Base-by-base conservation (phyloP, 768 basidiomycete genomes). In the Phaeotremella skinneri region DNA sequence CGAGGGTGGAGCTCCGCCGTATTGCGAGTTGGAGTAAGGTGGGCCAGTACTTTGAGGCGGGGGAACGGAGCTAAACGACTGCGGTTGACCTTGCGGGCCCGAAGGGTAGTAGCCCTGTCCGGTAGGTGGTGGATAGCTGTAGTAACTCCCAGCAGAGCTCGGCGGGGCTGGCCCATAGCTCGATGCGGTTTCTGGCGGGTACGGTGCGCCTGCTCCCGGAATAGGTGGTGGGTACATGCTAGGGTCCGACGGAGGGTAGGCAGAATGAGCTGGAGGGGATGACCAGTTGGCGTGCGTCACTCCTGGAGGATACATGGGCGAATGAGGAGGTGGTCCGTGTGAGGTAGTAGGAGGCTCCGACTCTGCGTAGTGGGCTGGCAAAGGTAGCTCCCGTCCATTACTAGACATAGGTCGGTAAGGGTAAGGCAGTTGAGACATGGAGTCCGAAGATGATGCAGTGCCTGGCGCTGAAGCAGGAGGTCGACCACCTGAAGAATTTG, bases 351-450 rank as follows among this genome's bases (percentile, higher is more conserved):
- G 71, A 17, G 71, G 71, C 59, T 73, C 71, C 11, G 71, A 73
- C 13, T 71, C 72, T 39, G 69, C 63, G 49, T 74, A 74, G 31
- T 74, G 72, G 4, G 45, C 51, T 1, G 67, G 69, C 5, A 72
- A 59, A 21, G 70, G 70, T 31, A 69, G 48, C 16, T 72, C 70
- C 4, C 70, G 63, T n/a, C 70, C 70, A 34, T 66, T 63, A 1
- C 65, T 59, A n/a, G 72, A 73, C 62, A 73, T 68, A 4, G 72
- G 67, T 51, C 72, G 58, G 45, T 70, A 73, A 23, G 69, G 69
- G 53, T 69, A 73, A 5, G 64, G 67, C 21, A 70, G 29, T 34
- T 66, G 68, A 26, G 62, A 34, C 26, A 67, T 43, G 6, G 64
- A 59, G 39, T 69, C 64, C 43, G 59, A 37, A 6, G 57, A 60